A percentile compares a stretch with the other conserved stretches of the same genome.
Evolutionary conservation across 208 protist species (phyloP).

Genomic region (Acanthamoeba sp.): DNA sequence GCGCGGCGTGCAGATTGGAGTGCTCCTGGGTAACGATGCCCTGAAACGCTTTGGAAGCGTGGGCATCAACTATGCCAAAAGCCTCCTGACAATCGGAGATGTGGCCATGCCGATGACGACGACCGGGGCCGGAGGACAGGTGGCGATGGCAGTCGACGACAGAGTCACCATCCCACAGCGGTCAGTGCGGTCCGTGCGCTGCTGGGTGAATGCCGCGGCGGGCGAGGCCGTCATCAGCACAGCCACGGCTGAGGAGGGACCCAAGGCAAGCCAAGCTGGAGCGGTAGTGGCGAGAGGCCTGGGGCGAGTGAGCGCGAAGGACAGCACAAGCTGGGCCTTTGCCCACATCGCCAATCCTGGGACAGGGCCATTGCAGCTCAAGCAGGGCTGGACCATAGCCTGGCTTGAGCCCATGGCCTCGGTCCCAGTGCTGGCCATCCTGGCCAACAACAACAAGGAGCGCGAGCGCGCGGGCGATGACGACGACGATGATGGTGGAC

Average conservation of each 20-base stretch:
- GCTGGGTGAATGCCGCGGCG: not conserved
- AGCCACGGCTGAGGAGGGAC: not conserved
- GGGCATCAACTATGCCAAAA: not conserved
- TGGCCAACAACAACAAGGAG: too few species aligned
- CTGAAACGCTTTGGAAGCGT: not conserved
- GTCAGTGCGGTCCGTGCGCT: not conserved
- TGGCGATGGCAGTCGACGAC: not conserved
- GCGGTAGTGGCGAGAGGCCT: not conserved
- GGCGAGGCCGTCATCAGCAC: not conserved
- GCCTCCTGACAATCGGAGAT: not conserved
- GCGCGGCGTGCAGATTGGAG: not conserved
- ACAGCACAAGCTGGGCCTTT: not conserved
- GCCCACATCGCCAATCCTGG: slow-evolving; percentile 8
- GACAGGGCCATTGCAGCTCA: too few species aligned
- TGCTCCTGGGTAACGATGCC: slow-evolving; percentile 10
- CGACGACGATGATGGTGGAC: too few species aligned
- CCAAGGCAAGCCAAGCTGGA: not conserved
- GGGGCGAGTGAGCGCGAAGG: not conserved
- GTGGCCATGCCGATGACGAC: not conserved
- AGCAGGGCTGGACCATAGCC: not conserved
- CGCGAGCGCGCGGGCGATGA: too few species aligned
- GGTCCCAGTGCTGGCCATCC: too few species aligned
- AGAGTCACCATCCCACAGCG: not conserved
- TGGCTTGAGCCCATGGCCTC: not conserved
- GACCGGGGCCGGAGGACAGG: not conserved